Evolutionary conservation across 2,329 filamentous ascomycete species (phyloP), one percentile per base, ranked within the genome.

Genomic region (Diplodia sapinea): DNA sequence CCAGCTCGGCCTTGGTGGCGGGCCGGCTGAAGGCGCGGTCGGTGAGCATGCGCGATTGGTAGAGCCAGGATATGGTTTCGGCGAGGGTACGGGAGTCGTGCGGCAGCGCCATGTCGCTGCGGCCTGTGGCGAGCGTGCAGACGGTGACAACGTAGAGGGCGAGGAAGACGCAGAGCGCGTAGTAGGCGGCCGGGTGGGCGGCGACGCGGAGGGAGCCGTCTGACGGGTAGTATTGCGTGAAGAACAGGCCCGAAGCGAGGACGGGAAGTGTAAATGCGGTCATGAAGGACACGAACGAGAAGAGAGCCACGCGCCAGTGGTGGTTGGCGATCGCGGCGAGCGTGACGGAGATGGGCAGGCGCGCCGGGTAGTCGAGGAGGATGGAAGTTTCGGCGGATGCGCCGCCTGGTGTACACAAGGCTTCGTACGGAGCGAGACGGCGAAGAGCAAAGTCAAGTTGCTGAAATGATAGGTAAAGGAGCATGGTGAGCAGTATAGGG

Each of bases 11-110:
- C 70, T 89, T 89, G n/a, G 84, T 88, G 33, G 84, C 82, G 2
- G 90, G 87, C 47, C 88, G 86, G 62, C 88, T 85, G 75, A 97
- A 94, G 0, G 90, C 86, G 11, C 88, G 84, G 74, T 97, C 93
- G 5, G 86, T 83, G 1, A 92, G 82, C 20, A 96, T 82, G 29
- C 90, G 89, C 52, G 89, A 89, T 71, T 89, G 89, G 68, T 91
- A 88, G 51, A 94, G 83, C 76, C 94, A 94, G 74, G 88, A 90
- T 72, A 96, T 85, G 26, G 94, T 83, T 75, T 94, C 92, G 1
- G 91, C 91, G 20, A 96, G 83, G 56, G 86, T 92, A 69, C 85
- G 86, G 50, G 91, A 88, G 5, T 85, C 84, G 75, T 96, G 93
- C 0, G 93, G 92, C 1, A 96, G 85, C 51, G 89, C 82, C 71